phyloP scores from a whole-genome alignment of 345 rosid species.

The Pistacia integerrima region DNA sequence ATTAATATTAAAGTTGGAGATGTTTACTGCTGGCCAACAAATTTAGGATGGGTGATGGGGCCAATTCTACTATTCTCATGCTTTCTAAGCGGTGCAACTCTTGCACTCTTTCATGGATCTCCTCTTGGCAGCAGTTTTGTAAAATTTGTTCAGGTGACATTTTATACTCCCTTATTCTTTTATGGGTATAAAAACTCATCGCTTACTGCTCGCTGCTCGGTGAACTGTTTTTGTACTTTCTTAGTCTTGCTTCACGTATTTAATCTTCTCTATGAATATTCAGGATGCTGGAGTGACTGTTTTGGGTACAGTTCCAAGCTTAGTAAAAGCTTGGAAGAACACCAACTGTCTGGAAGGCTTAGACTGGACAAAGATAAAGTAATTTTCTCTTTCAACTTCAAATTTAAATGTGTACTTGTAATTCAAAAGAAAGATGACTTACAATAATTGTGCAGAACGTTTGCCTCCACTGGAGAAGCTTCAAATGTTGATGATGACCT shows the following conservation, averaged over 20 bases:
- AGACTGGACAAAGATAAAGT: slow-evolving; percentile 82
- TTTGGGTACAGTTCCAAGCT: slow-evolving; percentile 90
- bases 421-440: slow-evolving; percentile 12
- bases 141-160: slow-evolving; percentile 77
- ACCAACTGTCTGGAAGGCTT: slow-evolving; percentile 68
- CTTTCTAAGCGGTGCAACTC: slow-evolving; percentile 76
- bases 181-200: background rate
- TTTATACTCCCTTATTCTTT: slow-evolving; percentile 1
- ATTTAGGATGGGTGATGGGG: slow-evolving; percentile 97
- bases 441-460: slow-evolving; percentile 39
- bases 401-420: background rate
- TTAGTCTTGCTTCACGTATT: background rate
- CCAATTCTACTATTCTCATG: slow-evolving; percentile 63
- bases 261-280: background rate
- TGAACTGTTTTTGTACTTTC: background rate
- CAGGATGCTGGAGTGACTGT: slow-evolving; percentile 88
- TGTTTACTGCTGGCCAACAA: slow-evolving; percentile 88
- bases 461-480: slow-evolving; percentile 78
- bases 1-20: slow-evolving; percentile 55
- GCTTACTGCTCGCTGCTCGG: background rate
- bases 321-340: slow-evolving; percentile 86
- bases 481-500: slow-evolving; percentile 89
- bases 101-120: slow-evolving; percentile 88
- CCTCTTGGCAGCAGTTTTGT: slow-evolving; percentile 82
- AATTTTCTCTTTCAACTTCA: slow-evolving; percentile 5